A percentile compares a stretch with the other conserved stretches of the same genome.
Evolutionary conservation across 1,139 yeast genomes (phyloP).

Genomic region (Saccharomyces hybrid): DNA sequence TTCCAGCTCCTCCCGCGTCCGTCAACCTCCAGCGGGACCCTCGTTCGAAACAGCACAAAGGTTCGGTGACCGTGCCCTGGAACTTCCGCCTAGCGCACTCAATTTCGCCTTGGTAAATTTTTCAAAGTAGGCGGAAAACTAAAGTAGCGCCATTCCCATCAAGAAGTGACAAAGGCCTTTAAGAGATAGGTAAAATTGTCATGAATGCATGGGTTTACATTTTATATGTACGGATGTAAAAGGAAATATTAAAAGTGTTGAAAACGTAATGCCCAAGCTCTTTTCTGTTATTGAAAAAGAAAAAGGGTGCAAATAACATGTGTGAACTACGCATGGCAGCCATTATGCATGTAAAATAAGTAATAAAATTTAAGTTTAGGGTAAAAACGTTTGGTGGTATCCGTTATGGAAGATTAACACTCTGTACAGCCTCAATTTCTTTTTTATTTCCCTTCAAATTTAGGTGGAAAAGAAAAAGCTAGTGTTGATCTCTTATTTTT

Average conservation of each 20-base stretch:
- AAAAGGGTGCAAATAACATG: background rate
- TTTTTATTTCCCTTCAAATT: background rate
- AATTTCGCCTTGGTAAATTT: background rate
- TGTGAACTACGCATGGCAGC: background rate
- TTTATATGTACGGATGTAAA: background rate
- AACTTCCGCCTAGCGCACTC: background rate
- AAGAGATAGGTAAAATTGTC: background rate
- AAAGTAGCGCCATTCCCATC: background rate
- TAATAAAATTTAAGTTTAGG: background rate
- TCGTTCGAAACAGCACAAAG: background rate
- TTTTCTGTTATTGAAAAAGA: background rate
- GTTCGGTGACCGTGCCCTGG: background rate
- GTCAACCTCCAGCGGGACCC: background rate
- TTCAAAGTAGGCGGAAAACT: background rate
- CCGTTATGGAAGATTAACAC: background rate
- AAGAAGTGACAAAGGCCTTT: background rate
- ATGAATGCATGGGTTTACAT: background rate
- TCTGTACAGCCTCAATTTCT: background rate
- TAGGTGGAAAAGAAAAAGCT: background rate
- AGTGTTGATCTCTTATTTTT: background rate
- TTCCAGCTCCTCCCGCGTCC: background rate
- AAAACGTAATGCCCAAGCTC: background rate
- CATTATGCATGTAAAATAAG: background rate
- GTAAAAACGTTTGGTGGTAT: background rate
- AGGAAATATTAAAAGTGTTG: background rate